These are phyloP conservation scores for Lanmaoa rubissima DNA, from an alignment of 768 basidiomycete genomes.

Conservation along the genomic window DNA sequence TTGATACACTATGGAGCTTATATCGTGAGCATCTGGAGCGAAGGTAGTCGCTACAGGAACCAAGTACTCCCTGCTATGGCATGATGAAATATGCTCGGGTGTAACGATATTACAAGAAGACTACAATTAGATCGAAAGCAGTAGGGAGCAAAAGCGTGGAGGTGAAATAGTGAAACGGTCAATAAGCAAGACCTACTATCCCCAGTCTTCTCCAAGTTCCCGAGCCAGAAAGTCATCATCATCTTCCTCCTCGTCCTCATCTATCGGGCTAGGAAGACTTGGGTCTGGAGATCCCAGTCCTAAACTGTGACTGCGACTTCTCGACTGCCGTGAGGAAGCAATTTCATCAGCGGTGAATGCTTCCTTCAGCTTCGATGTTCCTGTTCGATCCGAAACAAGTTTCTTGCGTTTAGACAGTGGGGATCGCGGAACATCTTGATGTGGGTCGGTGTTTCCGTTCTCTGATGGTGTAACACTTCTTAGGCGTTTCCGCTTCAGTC, in stretches of 20 bases:
- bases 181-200: constrained; percentile 41
- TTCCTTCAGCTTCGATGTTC: constrained; percentile 68
- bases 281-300: constrained; percentile 6
- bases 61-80: neutral
- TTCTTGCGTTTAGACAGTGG: constrained; percentile 83
- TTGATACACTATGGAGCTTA: constrained; percentile 55
- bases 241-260: constrained; percentile 53
- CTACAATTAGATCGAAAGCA: constrained; percentile 24
- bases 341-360: constrained; percentile 58
- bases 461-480: constrained; percentile 74
- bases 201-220: constrained; percentile 75
- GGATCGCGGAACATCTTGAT: constrained; percentile 52
- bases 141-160: constrained; percentile 2
- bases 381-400: constrained; percentile 60
- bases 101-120: constrained; percentile 17
- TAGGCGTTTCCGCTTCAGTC: constrained; percentile 61
- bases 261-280: constrained; percentile 30
- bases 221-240: constrained; percentile 83
- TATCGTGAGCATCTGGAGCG: constrained; percentile 47
- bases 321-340: constrained; percentile 10
- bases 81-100: constrained; percentile 10
- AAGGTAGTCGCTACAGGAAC: neutral
- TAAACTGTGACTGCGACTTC: constrained; percentile 26
- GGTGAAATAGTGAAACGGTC: neutral
- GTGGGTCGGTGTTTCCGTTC: constrained; percentile 36